These are phyloP conservation scores for Leccinum fibrillosum DNA, from an alignment of 768 basidiomycete genomes.

Conservation along the genomic window DNA sequence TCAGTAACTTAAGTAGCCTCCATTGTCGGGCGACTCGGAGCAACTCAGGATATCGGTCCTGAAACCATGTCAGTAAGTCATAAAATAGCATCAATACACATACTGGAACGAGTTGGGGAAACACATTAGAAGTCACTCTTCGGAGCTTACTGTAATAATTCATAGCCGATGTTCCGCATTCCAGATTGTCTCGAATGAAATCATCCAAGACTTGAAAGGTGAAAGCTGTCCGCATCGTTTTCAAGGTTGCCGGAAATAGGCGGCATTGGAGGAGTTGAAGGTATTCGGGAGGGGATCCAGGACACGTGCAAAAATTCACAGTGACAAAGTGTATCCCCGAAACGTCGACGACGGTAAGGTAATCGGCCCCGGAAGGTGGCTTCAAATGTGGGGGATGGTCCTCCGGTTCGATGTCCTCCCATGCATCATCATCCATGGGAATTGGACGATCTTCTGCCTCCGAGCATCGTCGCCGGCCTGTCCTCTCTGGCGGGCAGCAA, in stretches of 20 bases:
- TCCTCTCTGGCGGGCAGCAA: background rate
- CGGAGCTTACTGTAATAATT: constrained; percentile 9
- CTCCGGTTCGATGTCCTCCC: background rate
- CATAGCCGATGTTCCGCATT: constrained; percentile 7
- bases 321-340: background rate
- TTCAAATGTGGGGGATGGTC: background rate
- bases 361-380: background rate
- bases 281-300: background rate
- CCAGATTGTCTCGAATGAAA: constrained; percentile 6
- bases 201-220: background rate
- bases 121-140: background rate
- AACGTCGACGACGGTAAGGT: background rate
- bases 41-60: constrained; percentile 20
- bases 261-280: background rate
- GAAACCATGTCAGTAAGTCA: background rate
- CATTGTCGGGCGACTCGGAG: constrained; percentile 14
- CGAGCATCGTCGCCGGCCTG: background rate
- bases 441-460: background rate
- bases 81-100: background rate
- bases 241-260: background rate
- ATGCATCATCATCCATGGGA: background rate
- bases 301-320: background rate
- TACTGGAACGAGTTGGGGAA: constrained; percentile 4
- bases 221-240: background rate
- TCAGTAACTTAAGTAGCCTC: constrained; percentile 17